Evolutionary conservation across 305 asterid species (phyloP).

Genomic region (Rubia peregrina): DNA sequence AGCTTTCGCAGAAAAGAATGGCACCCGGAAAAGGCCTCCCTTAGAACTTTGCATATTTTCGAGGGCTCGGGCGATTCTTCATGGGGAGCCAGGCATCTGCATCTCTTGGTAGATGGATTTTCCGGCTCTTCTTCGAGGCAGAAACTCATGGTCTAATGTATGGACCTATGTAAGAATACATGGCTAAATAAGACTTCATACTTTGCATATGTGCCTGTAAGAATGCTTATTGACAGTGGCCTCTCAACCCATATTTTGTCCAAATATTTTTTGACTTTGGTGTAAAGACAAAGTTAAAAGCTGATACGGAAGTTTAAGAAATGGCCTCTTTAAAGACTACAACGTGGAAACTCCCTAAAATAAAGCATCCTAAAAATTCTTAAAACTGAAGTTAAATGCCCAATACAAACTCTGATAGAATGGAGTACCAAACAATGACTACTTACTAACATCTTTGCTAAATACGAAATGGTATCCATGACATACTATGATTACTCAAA

Average conservation of each 20-base stretch:
- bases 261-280: conserved; percentile 40
- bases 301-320: conserved; percentile 30
- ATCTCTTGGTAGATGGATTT: conserved; percentile 35
- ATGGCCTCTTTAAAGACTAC: conserved; percentile 3
- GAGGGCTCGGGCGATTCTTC: conserved; percentile 37
- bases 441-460: conserved; percentile 10
- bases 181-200: conserved; percentile 14
- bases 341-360: conserved; percentile 12
- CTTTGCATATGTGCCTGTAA: conserved; percentile 16
- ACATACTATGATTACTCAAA: not conserved
- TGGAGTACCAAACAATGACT: conserved; percentile 25
- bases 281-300: conserved; percentile 57
- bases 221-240: conserved; percentile 36
- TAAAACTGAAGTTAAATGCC: conserved; percentile 2
- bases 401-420: conserved; percentile 1
- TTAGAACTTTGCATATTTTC: conserved; percentile 45
- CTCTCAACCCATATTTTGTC: conserved; percentile 29
- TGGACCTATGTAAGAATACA: conserved; percentile 15
- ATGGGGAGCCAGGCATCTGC: conserved; percentile 46
- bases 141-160: conserved; percentile 32
- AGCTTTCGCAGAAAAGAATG: conserved; percentile 32
- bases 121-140: conserved; percentile 40
- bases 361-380: conserved; percentile 7
- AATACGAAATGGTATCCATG: not conserved
- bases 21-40: conserved; percentile 47